Percentiles rank a stretch among this genome's conserved stretches.
phyloP scores from a whole-genome alignment of 2,329 filamentous ascomycete genomes.

The Arthrobotrys sphaeroides region DNA sequence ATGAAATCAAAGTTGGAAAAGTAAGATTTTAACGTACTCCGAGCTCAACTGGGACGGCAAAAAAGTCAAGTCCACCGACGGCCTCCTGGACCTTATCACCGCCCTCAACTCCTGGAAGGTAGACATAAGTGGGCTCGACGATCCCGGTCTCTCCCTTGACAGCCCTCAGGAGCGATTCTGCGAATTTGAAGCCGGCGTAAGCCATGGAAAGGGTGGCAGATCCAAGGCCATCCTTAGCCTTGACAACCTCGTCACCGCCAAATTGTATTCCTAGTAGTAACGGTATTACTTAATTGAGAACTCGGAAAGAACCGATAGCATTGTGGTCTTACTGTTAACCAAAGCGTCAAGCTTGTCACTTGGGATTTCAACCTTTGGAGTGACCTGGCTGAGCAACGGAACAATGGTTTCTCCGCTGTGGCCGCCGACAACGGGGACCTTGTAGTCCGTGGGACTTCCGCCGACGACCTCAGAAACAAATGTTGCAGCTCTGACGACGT shows the following conservation, averaged over 20 bases:
- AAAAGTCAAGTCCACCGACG: slow-evolving; percentile 83
- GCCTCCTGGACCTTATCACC: slow-evolving; percentile 86
- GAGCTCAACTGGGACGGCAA: slow-evolving; percentile 94
- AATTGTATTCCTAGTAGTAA: slow-evolving; percentile 83
- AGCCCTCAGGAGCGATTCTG: slow-evolving; percentile 89
- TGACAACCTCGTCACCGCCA: slow-evolving; percentile 95
- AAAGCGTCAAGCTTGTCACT: slow-evolving; percentile 89
- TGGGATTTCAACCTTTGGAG: slow-evolving; percentile 81
- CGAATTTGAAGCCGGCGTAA: slow-evolving; percentile 91
- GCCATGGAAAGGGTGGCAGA: slow-evolving; percentile 95
- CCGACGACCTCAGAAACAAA: slow-evolving; percentile 88
- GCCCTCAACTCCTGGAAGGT: slow-evolving; percentile 87
- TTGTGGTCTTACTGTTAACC: slow-evolving; percentile 77
- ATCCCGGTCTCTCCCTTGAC: slow-evolving; percentile 88
- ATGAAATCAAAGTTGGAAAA: not conserved
- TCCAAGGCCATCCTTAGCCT: slow-evolving; percentile 90
- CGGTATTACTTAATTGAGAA: no score
- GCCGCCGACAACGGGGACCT: slow-evolving; percentile 91
- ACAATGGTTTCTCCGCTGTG: slow-evolving; percentile 99
- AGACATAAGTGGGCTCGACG: slow-evolving; percentile 93
- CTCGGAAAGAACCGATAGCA: no score
- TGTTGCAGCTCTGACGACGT: slow-evolving; percentile 97
- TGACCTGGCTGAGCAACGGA: slow-evolving; percentile 91
- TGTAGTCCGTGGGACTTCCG: slow-evolving; percentile 82
- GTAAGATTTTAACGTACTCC: slow-evolving; percentile 73